phyloP scores from a whole-genome alignment of 257 asterid species.

The Osmanthus fragrans region DNA sequence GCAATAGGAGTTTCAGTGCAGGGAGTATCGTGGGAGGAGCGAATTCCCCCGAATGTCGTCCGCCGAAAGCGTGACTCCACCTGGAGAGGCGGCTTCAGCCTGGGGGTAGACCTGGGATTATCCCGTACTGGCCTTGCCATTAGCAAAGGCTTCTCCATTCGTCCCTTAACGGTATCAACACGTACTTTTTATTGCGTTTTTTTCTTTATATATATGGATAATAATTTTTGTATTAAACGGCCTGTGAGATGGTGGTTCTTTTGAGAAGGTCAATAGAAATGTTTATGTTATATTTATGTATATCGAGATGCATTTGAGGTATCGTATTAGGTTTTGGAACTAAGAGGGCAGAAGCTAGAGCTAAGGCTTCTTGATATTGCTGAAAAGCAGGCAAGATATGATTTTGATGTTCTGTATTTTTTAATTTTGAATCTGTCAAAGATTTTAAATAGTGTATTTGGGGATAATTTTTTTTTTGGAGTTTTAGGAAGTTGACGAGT shows the following conservation, averaged over 20 bases:
- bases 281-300: not conserved
- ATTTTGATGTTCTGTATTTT: not conserved
- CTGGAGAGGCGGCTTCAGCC: conserved; percentile 92
- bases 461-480: not conserved
- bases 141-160: conserved; percentile 82
- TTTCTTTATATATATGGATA: too few species aligned
- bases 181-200: too few species aligned
- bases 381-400: conserved; percentile 53
- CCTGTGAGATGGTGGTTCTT: too few species aligned
- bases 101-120: conserved; percentile 81
- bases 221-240: too few species aligned
- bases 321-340: conserved; percentile 62
- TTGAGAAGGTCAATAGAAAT: too few species aligned
- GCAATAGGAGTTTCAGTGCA: conserved; percentile 23
- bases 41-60: conserved; percentile 70
- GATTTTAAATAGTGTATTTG: not conserved
- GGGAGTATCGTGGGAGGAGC: conserved; percentile 49
- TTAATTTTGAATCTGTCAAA: not conserved
- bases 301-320: conserved; percentile 15
- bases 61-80: conserved; percentile 59
- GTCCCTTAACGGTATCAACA: conserved; percentile 66
- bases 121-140: conserved; percentile 85
- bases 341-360: conserved; percentile 84
- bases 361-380: conserved; percentile 80
- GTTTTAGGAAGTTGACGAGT: conserved; percentile 89